phyloP scores from a whole-genome alignment of 2,329 filamentous ascomycete genomes.

The Phialophora tarda region DNA sequence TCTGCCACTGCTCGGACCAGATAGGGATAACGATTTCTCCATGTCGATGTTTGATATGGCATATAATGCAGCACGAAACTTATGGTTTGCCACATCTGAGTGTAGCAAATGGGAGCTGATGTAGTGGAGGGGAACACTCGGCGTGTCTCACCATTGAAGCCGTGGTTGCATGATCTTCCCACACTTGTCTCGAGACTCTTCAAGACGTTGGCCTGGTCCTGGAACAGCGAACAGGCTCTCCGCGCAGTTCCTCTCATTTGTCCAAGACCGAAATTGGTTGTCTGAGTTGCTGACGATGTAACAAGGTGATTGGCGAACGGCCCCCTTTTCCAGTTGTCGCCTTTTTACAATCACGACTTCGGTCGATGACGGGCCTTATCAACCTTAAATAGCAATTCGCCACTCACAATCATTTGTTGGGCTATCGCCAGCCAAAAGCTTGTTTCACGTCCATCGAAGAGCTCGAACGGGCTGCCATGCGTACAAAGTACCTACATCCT shows the following conservation, averaged over 20 bases:
- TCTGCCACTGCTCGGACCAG: too few species aligned
- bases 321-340: conserved; percentile 18
- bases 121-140: conserved; percentile 18
- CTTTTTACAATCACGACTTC: conserved; percentile 10
- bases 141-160: conserved; percentile 37
- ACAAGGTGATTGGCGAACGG: conserved; percentile 17
- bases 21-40: too few species aligned
- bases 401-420: conserved; percentile 20
- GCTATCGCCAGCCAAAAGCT: conserved; percentile 30
- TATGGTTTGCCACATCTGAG: conserved; percentile 29
- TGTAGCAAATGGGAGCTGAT: conserved; percentile 26
- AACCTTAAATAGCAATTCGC: conserved; percentile 35
- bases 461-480: background rate
- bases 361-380: conserved; percentile 13
- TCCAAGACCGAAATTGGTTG: conserved; percentile 25
- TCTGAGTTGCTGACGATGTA: conserved; percentile 17
- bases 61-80: conserved; percentile 1
- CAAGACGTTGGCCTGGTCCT: conserved; percentile 28
- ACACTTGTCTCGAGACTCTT: conserved; percentile 25
- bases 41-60: background rate
- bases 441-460: conserved; percentile 12
- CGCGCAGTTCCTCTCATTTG: conserved; percentile 20
- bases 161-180: conserved; percentile 30
- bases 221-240: conserved; percentile 10
- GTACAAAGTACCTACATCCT: background rate